These are phyloP conservation scores for Metschnikowia henanensis DNA, from an alignment of 805 yeast genomes.

Conservation along the genomic window DNA sequence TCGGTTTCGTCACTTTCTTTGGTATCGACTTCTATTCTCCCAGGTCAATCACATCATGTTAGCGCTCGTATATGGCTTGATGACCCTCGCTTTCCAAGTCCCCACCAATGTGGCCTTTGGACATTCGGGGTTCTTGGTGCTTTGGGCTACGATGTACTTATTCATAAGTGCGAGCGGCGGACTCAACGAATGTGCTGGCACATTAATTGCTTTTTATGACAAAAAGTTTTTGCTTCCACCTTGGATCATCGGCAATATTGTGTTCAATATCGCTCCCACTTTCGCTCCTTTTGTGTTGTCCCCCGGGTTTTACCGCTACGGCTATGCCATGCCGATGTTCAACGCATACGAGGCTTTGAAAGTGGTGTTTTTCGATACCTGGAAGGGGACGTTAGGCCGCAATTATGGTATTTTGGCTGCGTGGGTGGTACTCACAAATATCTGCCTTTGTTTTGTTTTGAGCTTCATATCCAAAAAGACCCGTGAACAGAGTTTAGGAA, in stretches of 20 bases:
- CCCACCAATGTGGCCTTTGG: constrained; percentile 27
- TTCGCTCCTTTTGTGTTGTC: constrained; percentile 31
- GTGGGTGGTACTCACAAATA: constrained; percentile 31
- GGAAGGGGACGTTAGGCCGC: constrained; percentile 36
- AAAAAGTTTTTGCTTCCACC: constrained; percentile 25
- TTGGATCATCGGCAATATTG: constrained; percentile 31
- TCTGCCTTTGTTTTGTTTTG: constrained; percentile 28
- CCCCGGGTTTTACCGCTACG: constrained; percentile 34
- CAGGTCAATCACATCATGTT: constrained; percentile 30
- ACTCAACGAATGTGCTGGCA: constrained; percentile 27
- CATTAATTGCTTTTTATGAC: constrained; percentile 26
- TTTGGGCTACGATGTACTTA: constrained; percentile 32
- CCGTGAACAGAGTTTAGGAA: constrained; percentile 10
- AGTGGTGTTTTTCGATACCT: constrained; percentile 32
- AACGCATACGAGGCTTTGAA: constrained; percentile 32
- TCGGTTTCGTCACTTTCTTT: constrained; percentile 23
- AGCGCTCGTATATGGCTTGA: constrained; percentile 30
- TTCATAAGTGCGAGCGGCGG: constrained; percentile 30
- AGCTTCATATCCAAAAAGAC: constrained; percentile 16
- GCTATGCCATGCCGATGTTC: constrained; percentile 38
- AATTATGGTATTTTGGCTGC: constrained; percentile 32
- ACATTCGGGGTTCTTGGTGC: constrained; percentile 31
- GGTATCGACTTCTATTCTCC: constrained; percentile 27
- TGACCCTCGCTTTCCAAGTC: constrained; percentile 33
- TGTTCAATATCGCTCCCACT: constrained; percentile 31